Base-by-base conservation (phyloP, 1,284 basidiomycete genomes). In the Cryptococcus sp. region DNA sequence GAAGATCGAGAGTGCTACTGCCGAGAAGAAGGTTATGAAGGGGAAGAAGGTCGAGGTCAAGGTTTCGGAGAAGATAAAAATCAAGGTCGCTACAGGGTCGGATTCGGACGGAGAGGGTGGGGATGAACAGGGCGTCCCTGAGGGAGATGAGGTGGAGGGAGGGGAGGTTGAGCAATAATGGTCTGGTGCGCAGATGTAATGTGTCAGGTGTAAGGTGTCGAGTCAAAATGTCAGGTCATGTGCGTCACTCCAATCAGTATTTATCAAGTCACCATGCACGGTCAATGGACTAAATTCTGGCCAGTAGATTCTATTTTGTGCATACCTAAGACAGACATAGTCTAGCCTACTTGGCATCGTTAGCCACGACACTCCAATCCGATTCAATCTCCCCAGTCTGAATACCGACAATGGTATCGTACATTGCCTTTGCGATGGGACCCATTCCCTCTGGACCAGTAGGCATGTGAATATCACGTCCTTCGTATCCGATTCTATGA, bases 391-490 rank as follows among this genome's bases (percentile, higher is more conserved):
- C 78, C 4, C 96, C 94, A 53, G 85, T 86, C 78, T 99, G 96
- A 60, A 92, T 87, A 3, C 86, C 90, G n/a, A 85, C 82, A 44
- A 99, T 82, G 66, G 90, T 83, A 56, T 83, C 83, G 80, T 92
- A 85, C 61, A 97, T 80, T 2, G 84, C 83, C 55, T 85, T 81
- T 41, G 92, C 88, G 23, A 98, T 79, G 0, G 84, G 83, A 0
- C 92, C 93, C 82, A 94, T 85, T 0, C 93, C 93, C 59, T 85
- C 87, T 53, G 81, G 77, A n/a, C 87, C 90, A 4, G 85, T 87
- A 2, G 94, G 94, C 52, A 98, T 85, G 40, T 77, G 69, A 32
- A 98, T 79, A 66, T 98, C 91, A 62, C 83, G 78, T 14, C 88
- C 93, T 53, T 86, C 68, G 78, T 96, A 98, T 9, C 92, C 92